Evolutionary conservation across 306 rosid species (phyloP), one percentile per base, ranked within the genome.

Genomic region (Coriaria nepalensis): DNA sequence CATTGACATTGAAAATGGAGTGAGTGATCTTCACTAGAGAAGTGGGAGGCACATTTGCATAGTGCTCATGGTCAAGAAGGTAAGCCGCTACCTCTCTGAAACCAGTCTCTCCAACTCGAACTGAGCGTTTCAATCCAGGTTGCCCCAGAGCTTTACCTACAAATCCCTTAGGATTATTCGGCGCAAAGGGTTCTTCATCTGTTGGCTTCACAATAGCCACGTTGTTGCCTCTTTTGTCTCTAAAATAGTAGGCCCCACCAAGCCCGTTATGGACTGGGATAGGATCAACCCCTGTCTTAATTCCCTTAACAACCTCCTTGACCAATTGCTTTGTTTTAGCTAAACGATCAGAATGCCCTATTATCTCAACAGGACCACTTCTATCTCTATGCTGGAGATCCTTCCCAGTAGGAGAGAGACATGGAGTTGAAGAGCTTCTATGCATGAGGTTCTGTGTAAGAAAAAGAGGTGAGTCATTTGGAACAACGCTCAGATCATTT

Each of bases 141-240:
- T 92, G 96, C 40, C 98, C 98, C 50, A 92, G 93, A 15, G 96
- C 82, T 59, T 82, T 92, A 8, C 96, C 98, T 10, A 92, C 83
- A 69, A 85, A 92, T 5, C 98, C 98, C 57, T 92, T 92, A 0
- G 98, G 98, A 62, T 92, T 92, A 60, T 92, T 92, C 0, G 98
- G 98, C 2, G 98, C 98, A 68, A 82, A 92, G 61, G 98, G 98
- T 52, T 92, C 98, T 65, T 92, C 98, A 68, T 92, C 98, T 0
- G 96, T 92, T 7, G 98, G 98, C 66, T 92, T 92, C 69, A 92
- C 98, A 66, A 92, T 82, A 0, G 96, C 95, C 36, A 78, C 94
- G 66, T 81, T 73, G 11, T 92, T 86, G 68, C 96, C 83, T 40
- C 49, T 53, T 37, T 65, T 58, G 53, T 92, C 78, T 64, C 81